A percentile compares a stretch with the other conserved stretches of the same genome.
Conservation (phyloP, 2,329 filamentous ascomycete genomes). For the Aureobasidium musti region DNA sequence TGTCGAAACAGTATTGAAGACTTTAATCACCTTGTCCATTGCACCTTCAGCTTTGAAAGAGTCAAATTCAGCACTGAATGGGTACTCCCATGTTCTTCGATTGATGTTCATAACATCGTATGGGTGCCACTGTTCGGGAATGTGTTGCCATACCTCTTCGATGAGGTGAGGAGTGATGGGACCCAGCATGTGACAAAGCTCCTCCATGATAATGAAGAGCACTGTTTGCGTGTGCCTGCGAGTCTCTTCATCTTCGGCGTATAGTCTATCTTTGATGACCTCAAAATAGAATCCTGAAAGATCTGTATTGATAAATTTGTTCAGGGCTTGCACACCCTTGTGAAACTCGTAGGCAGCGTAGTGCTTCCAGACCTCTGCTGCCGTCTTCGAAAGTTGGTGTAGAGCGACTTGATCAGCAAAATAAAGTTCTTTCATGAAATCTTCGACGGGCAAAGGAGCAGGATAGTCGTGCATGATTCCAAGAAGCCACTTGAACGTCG, state of each 20-base stretch:
- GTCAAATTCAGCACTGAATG: constrained; percentile 33
- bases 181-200: constrained; percentile 74
- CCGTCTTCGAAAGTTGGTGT: constrained; percentile 68
- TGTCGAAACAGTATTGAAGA: constrained; percentile 55
- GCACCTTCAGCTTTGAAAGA: constrained; percentile 5
- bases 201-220: constrained; percentile 64
- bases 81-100: constrained; percentile 34
- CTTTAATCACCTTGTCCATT: constrained; percentile 48
- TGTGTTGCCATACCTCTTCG: constrained; percentile 83
- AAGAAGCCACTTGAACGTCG: constrained; percentile 86
- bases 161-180: constrained; percentile 82
- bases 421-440: constrained; percentile 29
- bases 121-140: constrained; percentile 61
- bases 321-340: constrained; percentile 71
- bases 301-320: constrained; percentile 78
- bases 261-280: constrained; percentile 85
- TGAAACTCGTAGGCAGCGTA: constrained; percentile 79
- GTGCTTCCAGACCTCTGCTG: constrained; percentile 63
- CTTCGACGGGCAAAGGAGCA: constrained; percentile 31
- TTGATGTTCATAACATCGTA: constrained; percentile 38
- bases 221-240: constrained; percentile 59
- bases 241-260: constrained; percentile 73
- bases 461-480: constrained; percentile 59
- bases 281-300: constrained; percentile 95
- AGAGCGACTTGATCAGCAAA: constrained; percentile 71